Evolutionary conservation across 139 green algal genomes (phyloP), one percentile per base, ranked within the genome.

Genomic region (Coelastrella sp.): DNA sequence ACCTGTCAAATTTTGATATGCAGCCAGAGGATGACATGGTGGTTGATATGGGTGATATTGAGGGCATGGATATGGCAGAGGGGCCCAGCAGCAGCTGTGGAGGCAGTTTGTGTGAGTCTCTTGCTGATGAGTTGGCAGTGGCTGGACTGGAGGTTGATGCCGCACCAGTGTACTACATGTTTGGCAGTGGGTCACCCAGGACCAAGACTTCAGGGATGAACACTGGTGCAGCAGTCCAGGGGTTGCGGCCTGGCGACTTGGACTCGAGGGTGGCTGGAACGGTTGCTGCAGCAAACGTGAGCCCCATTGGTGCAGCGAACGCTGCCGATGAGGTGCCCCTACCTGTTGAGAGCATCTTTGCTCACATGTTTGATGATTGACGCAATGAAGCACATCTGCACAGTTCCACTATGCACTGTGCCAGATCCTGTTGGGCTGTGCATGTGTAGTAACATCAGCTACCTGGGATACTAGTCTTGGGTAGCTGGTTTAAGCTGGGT

Each of bases 281-380:
- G 59, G 69, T n/a, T 60, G 11, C 69, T n/a, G n/a, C n/a, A n/a
- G n/a, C n/a, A n/a, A n/a, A n/a, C n/a, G n/a, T n/a, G n/a, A n/a
- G n/a, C n/a, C n/a, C n/a, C n/a, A n/a, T n/a, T n/a, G n/a, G n/a
- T 57, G 66, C 66, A 75, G 66, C 19, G 51, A 75, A 13, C 5
- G 6, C 30, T 2, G 25, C 37, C 30, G 41, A 27, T 27, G 50
- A 37, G 15, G 34, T 30, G 17, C 34, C 59, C 3, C 45, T 59
- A 9, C 34, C 17, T 5, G n/a, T 6, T 37, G 34, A 69, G 19
- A 68, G 51, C 13, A 38, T 15, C 25, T 51, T 81, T 37, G 74
- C 74, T 11, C 74, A 81, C 17, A 69, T 81, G 74, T 81, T 81
- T 81, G 74, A 81, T 64, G 53, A 64, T 27, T 64, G 53, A 64